Conservation (phyloP, 2,329 filamentous ascomycete species). For the Colletotrichum horii region DNA sequence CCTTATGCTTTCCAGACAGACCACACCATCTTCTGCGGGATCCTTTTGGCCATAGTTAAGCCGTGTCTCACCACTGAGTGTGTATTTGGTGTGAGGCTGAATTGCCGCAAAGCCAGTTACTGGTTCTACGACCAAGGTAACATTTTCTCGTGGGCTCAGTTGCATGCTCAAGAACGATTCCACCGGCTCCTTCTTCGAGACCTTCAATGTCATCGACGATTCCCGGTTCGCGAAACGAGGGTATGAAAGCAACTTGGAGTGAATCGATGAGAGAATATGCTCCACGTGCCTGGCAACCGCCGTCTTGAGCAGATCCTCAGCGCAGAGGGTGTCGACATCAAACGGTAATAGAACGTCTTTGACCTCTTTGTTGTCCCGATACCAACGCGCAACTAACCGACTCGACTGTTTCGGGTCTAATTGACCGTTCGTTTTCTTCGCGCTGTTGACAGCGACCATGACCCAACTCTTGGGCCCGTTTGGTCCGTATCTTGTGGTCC, state of each 20-base stretch:
- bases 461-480: conserved; percentile 84
- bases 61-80: conserved; percentile 64
- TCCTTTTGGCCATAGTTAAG: conserved; percentile 65
- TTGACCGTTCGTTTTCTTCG: conserved; percentile 49
- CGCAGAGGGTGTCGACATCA: conserved; percentile 70
- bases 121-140: conserved; percentile 74
- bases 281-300: conserved; percentile 79
- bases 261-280: conserved; percentile 72
- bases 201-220: conserved; percentile 61
- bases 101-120: conserved; percentile 79
- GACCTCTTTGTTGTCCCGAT: conserved; percentile 80
- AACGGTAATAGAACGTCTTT: conserved; percentile 71
- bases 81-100: conserved; percentile 65
- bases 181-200: conserved; percentile 66
- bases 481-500: conserved; percentile 66
- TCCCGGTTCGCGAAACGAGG: conserved; percentile 66
- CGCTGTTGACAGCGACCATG: conserved; percentile 80
- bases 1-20: conserved; percentile 65
- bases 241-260: conserved; percentile 62
- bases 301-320: conserved; percentile 74
- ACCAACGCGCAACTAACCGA: conserved; percentile 75
- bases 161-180: conserved; percentile 73
- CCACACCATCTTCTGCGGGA: conserved; percentile 61
- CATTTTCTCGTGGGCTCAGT: conserved; percentile 65
- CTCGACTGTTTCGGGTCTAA: conserved; percentile 53